Evolutionary conservation across 2,329 filamentous ascomycete species (phyloP).

Genomic region (Cercospora nicotianae): DNA sequence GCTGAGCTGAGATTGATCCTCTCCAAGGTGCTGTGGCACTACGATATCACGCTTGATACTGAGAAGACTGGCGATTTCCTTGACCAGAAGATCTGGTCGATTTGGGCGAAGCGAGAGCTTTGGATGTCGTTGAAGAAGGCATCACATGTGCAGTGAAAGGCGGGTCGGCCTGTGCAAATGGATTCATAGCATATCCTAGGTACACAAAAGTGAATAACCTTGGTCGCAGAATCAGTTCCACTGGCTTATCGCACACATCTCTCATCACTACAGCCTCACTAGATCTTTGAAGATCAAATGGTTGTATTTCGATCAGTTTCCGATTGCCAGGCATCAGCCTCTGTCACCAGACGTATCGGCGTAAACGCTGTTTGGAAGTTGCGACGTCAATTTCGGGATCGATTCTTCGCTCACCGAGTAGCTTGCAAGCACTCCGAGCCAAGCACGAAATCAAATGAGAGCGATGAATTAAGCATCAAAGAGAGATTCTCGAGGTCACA

Average conservation of each 20-base stretch:
- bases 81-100: background rate
- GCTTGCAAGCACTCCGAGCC: background rate
- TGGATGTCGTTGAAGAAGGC: background rate
- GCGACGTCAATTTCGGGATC: background rate
- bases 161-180: background rate
- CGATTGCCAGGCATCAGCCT: background rate
- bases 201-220: background rate
- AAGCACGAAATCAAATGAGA: background rate
- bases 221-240: background rate
- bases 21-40: conserved; percentile 37
- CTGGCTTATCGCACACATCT: background rate
- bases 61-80: background rate
- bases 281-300: background rate
- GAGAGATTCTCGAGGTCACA: background rate
- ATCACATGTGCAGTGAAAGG: background rate
- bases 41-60: conserved; percentile 17
- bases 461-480: background rate
- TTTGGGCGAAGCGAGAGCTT: background rate
- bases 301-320: background rate
- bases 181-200: background rate
- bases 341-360: background rate
- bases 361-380: background rate
- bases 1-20: background rate
- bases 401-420: background rate
- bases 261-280: background rate